phyloP scores from a whole-genome alignment of 2,329 filamentous ascomycete species.

The Monosporascus sp. region DNA sequence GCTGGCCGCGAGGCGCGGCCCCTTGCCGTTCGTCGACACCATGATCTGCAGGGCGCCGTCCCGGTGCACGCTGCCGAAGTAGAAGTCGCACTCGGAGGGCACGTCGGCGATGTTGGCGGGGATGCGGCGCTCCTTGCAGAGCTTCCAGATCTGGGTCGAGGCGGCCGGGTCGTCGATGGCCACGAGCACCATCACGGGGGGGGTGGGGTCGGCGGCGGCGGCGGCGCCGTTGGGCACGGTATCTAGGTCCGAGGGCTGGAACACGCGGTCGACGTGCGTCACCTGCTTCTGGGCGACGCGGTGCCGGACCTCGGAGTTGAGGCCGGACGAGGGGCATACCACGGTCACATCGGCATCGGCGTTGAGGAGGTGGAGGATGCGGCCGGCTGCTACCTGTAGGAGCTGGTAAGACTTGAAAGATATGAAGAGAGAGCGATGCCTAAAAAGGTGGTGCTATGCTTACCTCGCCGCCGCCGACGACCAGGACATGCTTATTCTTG shows the following conservation, averaged over 20 bases:
- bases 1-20: conserved; percentile 82
- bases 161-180: conserved; percentile 90
- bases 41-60: conserved; percentile 96
- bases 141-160: conserved; percentile 86
- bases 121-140: conserved; percentile 80
- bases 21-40: conserved; percentile 98
- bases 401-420: conserved; percentile 5
- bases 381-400: conserved; percentile 81
- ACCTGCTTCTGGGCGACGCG: conserved; percentile 73
- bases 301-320: conserved; percentile 84
- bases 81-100: conserved; percentile 95
- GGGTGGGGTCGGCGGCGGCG: not conserved
- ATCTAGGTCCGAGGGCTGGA: conserved; percentile 83
- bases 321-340: conserved; percentile 70
- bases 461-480: conserved; percentile 94
- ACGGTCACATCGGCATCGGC: conserved; percentile 89
- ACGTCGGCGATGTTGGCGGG: conserved; percentile 97
- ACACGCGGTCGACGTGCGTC: conserved; percentile 74
- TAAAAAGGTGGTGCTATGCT: conserved; percentile 17
- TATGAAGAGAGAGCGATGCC: not conserved
- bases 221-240: conserved; percentile 32
- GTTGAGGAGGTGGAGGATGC: conserved; percentile 85
- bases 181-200: conserved; percentile 77
- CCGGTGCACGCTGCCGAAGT: conserved; percentile 92
- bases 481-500: conserved; percentile 80